Evolutionary conservation across 768 basidiomycete species (phyloP), one percentile per base, ranked within the genome.

Genomic region (Xerocomellus chrysenteron): DNA sequence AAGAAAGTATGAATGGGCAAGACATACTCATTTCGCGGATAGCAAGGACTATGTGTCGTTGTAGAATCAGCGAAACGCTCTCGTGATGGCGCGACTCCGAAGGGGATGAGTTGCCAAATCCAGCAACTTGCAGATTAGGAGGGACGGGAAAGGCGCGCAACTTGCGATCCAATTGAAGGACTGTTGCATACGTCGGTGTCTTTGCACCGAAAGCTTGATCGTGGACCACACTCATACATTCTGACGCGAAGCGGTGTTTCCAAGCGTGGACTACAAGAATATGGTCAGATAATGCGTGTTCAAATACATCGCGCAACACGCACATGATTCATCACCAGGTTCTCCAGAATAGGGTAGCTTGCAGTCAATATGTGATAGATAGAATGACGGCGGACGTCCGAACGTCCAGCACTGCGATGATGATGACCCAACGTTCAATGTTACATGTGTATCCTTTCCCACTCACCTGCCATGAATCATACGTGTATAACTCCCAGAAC

Each of bases 121-220:
- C 86, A 39, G 80, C 84, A 9, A 87, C 81, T 62, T 87, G 84
- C n/a, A 87, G 75, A 19, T 81, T 77, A 8, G 82, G 77, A 33
- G 84, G 85, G 32, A 87, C 84, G 5, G 84, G 83, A 71, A 87
- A 87, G 2, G 83, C 83, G 39, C 85, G 80, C 65, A 87, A 74
- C 64, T 84, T 85, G 55, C 84, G 78, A 67, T 87, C 85, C 40
- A 87, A 73, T 56, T 86, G 84, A n/a, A 86, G 73, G 17, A 88
- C 79, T 0, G 83, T 85, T 12, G 83, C 78, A 56, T 88, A 87
- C 12, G 83, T 83, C 19, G 86, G 86, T 51, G 81, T 82, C 69
- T 82, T 85, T 26, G 86, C 86, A 11, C 84, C 85, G 58, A 85
- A 88, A 0, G 86, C 86, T 68, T 88, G 85, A 61, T 88, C 86